phyloP scores from a whole-genome alignment of 768 basidiomycete species.

The Chalciporus chontae region DNA sequence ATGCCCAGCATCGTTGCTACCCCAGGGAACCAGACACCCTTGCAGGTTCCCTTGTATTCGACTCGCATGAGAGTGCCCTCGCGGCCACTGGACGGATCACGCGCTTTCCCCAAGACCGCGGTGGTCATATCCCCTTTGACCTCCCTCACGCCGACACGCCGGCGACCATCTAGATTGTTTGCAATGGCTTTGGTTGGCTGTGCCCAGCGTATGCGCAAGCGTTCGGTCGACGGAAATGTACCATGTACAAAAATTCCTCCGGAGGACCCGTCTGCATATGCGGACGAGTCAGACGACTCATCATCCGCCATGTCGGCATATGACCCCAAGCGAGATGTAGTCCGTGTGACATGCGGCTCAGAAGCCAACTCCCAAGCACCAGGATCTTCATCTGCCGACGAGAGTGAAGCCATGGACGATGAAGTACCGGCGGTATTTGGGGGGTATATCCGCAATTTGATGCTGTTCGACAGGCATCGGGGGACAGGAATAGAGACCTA shows the following conservation, averaged over 20 bases:
- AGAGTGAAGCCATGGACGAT: constrained; percentile 69
- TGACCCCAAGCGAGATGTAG: constrained; percentile 50
- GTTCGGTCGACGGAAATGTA: constrained; percentile 74
- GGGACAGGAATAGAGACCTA: constrained; percentile 78
- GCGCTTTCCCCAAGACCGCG: constrained; percentile 49
- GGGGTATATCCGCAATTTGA: constrained; percentile 72
- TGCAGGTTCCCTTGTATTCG: constrained; percentile 70
- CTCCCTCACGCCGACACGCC: constrained; percentile 67
- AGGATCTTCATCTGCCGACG: constrained; percentile 69
- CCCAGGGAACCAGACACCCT: constrained; percentile 78
- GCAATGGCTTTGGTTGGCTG: constrained; percentile 49
- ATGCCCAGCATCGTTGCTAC: constrained; percentile 79
- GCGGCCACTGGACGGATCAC: constrained; percentile 32
- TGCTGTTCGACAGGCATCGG: constrained; percentile 71
- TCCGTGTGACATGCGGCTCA: constrained; percentile 71
- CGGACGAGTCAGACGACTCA: constrained; percentile 72
- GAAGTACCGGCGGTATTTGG: constrained; percentile 47
- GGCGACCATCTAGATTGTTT: constrained; percentile 48
- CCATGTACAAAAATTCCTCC: constrained; percentile 71
- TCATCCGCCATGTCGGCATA: constrained; percentile 77
- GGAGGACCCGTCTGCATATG: constrained; percentile 44
- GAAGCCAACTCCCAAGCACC: constrained; percentile 72
- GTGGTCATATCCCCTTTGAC: constrained; percentile 68
- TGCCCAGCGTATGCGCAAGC: constrained; percentile 77
- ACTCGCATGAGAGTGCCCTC: constrained; percentile 63